Percentiles rank a stretch among this genome's conserved stretches.
phyloP scores from a whole-genome alignment of 176 grass and related monocot genomes.

The Triticum timopheevii region DNA sequence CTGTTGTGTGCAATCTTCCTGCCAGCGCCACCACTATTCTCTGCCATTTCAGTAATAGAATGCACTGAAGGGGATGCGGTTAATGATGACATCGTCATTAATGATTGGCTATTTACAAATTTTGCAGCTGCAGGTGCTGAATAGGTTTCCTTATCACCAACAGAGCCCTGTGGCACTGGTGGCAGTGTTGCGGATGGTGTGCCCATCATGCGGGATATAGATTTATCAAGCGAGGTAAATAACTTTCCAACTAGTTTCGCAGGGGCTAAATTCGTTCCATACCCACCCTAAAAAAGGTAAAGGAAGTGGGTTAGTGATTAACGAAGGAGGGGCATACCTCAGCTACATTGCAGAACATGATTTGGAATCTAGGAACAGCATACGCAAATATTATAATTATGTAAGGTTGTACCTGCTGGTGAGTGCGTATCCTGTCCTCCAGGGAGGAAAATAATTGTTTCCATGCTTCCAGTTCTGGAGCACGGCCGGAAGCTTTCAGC shows the following conservation, averaged over 20 bases:
- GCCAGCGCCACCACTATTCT: conserved; percentile 45
- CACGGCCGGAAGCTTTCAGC: conserved; percentile 74
- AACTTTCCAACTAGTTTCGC: conserved; percentile 88
- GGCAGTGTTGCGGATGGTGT: conserved; percentile 69
- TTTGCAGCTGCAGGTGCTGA: conserved; percentile 45
- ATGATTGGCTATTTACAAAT: conserved; percentile 82
- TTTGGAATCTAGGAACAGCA: conserved; percentile 12
- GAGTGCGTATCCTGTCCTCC: conserved; percentile 86
- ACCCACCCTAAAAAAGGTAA: conserved; percentile 64
- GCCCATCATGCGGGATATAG: conserved; percentile 92
- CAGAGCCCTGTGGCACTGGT: conserved; percentile 54
- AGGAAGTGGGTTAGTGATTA: background rate
- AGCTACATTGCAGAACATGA: conserved; percentile 13
- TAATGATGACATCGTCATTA: conserved; percentile 77
- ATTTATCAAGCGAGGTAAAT: conserved; percentile 83
- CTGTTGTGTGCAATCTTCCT: conserved; percentile 72
- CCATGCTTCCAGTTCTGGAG: conserved; percentile 91
- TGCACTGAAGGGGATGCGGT: conserved; percentile 68
- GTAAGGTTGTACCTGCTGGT: conserved; percentile 73
- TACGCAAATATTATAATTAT: conserved; percentile 10
- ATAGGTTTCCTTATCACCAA: conserved; percentile 59
- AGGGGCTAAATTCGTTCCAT: conserved; percentile 78
- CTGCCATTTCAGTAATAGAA: conserved; percentile 64
- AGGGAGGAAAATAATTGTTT: conserved; percentile 78
- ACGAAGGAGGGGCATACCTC: background rate